Base-by-base conservation (phyloP, 352 stramenopile species). In the Phytopythium ostracodes region DNA sequence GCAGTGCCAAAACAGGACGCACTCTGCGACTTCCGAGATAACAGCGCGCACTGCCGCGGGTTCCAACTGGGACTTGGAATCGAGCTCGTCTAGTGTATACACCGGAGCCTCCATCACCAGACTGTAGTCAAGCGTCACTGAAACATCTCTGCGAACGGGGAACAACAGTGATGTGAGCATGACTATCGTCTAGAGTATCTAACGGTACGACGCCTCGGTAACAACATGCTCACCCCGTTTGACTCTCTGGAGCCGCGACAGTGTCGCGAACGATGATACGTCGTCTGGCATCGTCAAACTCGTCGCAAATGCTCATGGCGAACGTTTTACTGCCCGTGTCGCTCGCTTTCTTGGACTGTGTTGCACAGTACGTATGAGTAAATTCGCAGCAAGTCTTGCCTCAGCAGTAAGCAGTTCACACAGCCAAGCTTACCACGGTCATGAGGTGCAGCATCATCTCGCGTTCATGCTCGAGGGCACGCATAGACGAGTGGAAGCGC, bases 221-320 rank as follows among this genome's bases (percentile, higher is more conserved):
- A 35, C 31, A n/a, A n/a, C n/a, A n/a, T 53, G 47, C 17, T 24
- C 71, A 88, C 80, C 70, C 75, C n/a, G 78, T 77, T 31, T 88
- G 76, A 35, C 82, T 72, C 63, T 89, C 80, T 15, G 78, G 80
- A 3, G 69, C 76, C 17, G 71, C 35, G 1, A 49, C 44, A 1
- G 62, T 60, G 17, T 60, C 77, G 8, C 70, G 70, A 15, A 85
- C 47, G 20, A 71, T 81, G 14, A 84, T 60, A 5, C 76, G 70
- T 4, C 76, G 72, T 62, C 87, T 89, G 1, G 77, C 80, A 38
- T 87, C 77, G 49, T 84, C 77, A 56, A 88, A 89, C 9, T 70
- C 60, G n/a, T 82, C 74, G 15, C 65, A 24, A 10, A 80, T 60
- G 7, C 36, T 56, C n/a, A 79, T 58, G 5, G 72, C 69, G 24